Evolutionary conservation across 352 stramenopile genomes (phyloP).

Genomic region (Pseudoperonospora humuli): DNA sequence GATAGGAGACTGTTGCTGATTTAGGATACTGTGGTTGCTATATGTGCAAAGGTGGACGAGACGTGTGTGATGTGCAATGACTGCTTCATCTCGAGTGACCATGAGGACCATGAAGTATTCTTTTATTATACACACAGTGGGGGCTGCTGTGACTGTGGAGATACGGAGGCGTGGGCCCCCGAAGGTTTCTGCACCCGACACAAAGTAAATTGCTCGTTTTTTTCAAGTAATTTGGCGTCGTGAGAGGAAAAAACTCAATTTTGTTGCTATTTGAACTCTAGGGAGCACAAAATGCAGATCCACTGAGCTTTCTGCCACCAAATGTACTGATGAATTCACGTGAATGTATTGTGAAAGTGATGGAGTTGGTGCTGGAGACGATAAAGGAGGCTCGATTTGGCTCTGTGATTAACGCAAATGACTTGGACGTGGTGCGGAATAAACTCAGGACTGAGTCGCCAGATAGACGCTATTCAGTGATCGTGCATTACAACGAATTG

Average conservation of each 20-base stretch:
- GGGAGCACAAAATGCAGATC: conserved; percentile 70
- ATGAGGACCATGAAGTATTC: conserved; percentile 91
- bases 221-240: not conserved
- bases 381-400: conserved; percentile 61
- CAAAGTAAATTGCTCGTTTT: conserved; percentile 36
- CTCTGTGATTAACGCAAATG: conserved; percentile 41
- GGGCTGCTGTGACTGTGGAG: conserved; percentile 97
- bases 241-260: not conserved
- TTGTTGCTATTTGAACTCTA: conserved; percentile 12
- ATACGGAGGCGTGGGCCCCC: conserved; percentile 93
- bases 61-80: conserved; percentile 97
- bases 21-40: conserved; percentile 1
- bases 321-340: conserved; percentile 49
- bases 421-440: conserved; percentile 42
- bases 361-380: conserved; percentile 50
- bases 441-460: conserved; percentile 42
- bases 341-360: conserved; percentile 59
- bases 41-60: conserved; percentile 85
- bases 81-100: conserved; percentile 93
- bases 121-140: conserved; percentile 93
- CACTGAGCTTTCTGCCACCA: conserved; percentile 42
- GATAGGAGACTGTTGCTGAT: no score
- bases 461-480: conserved; percentile 77
- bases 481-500: conserved; percentile 92
- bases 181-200: conserved; percentile 93